Conservation (phyloP, 164 flowering plant genomes). For the Chloranthus sessilifolius region DNA sequence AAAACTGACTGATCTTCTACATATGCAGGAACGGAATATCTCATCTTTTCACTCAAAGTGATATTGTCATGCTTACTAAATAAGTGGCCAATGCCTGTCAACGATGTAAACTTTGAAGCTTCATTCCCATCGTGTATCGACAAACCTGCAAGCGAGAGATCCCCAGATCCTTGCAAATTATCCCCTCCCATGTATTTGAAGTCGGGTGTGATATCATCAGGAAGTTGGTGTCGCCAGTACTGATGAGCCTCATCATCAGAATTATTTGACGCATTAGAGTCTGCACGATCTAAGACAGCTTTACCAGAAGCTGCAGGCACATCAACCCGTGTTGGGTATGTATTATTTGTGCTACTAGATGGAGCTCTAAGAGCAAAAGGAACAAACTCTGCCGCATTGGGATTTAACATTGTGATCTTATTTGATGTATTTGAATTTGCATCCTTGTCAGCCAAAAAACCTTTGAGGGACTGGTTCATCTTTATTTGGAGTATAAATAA, state of each 20-base stretch:
- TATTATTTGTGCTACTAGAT: slow-evolving; percentile 33
- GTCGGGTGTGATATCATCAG: slow-evolving; percentile 97
- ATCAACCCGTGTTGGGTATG: slow-evolving; percentile 32
- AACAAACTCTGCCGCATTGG: slow-evolving; percentile 94
- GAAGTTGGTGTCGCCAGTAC: slow-evolving; percentile 83
- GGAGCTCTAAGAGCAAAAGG: slow-evolving; percentile 65
- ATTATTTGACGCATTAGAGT: slow-evolving; percentile 65
- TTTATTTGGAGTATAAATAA: slow-evolving; percentile 21
- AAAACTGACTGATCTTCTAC: slow-evolving; percentile 48
- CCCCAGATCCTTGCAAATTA: slow-evolving; percentile 49
- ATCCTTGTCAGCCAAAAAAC: slow-evolving; percentile 27
- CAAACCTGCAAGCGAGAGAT: no score
- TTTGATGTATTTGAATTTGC: slow-evolving; percentile 29
- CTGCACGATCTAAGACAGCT: slow-evolving; percentile 63
- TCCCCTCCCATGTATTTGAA: slow-evolving; percentile 69
- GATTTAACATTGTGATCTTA: slow-evolving; percentile 64
- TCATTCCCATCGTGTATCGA: slow-evolving; percentile 61
- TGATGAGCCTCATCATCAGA: slow-evolving; percentile 94
- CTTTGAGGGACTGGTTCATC: slow-evolving; percentile 75
- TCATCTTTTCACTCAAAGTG: slow-evolving; percentile 43
- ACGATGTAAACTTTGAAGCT: slow-evolving; percentile 38
- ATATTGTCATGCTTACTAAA: slow-evolving; percentile 43
- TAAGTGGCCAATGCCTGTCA: slow-evolving; percentile 34
- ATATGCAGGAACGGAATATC: slow-evolving; percentile 39
- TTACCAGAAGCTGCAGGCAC: slow-evolving; percentile 47